A percentile compares a stretch with the other conserved stretches of the same genome.
Conservation (phyloP, 108 stramenopile genomes). For the Cyclotella choctawhatcheeana region DNA sequence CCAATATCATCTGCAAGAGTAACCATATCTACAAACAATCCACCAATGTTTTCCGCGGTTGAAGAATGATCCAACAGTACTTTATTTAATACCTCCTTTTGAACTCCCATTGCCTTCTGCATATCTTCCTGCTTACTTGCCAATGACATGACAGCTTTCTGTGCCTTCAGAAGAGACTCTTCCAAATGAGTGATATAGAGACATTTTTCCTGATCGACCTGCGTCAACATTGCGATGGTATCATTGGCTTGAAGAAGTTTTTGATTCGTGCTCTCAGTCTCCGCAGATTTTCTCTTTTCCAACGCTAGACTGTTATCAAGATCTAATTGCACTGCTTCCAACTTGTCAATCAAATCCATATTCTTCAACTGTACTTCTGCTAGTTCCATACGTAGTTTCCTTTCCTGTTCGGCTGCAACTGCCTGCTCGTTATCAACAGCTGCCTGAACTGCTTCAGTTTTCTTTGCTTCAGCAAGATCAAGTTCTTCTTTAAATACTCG, state of each 20-base stretch:
- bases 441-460: background rate
- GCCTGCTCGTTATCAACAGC: constrained; percentile 16
- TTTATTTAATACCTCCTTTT: constrained; percentile 20
- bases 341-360: constrained; percentile 38
- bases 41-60: background rate
- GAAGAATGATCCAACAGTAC: constrained; percentile 6
- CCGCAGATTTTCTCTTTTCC: constrained; percentile 7
- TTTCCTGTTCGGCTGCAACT: constrained; percentile 16
- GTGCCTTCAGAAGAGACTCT: constrained; percentile 10
- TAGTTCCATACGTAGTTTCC: constrained; percentile 23
- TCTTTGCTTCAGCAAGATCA: background rate
- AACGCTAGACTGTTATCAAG: constrained; percentile 5
- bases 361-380: constrained; percentile 47
- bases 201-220: constrained; percentile 5
- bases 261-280: background rate
- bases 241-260: constrained; percentile 8
- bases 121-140: constrained; percentile 20
- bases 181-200: constrained; percentile 13
- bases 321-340: constrained; percentile 18
- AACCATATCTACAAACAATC: constrained; percentile 1
- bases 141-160: constrained; percentile 14
- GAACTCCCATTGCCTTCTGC: constrained; percentile 14
- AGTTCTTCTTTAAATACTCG: constrained; percentile 1
- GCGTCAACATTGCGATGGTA: background rate
- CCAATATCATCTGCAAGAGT: constrained; percentile 4